Evolutionary conservation across 176 grass and related monocot species (phyloP), one percentile per base, ranked within the genome.

Genomic region (Metroxylon sagu): DNA sequence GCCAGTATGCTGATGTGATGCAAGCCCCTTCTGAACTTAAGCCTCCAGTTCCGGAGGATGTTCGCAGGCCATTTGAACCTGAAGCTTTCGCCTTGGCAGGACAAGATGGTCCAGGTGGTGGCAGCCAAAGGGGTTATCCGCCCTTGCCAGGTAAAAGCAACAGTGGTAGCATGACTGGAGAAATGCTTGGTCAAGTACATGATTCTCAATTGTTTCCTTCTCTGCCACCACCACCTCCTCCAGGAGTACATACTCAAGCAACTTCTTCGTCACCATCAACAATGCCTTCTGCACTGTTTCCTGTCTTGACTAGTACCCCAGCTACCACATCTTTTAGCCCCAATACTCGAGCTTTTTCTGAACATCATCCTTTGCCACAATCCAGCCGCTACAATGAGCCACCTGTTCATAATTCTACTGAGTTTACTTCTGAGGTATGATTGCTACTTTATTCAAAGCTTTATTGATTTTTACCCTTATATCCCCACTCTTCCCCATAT

Each of bases 221-320:
- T 56, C 26, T 29, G 29, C 61, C 60, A 4, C 80, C 61, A 6
- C 65, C 72, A 19, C 49, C 71, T 29, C 68, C 76, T 23, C 69
- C 80, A 19, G 54, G 65, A 50, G 55, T 68, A 29, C 59, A 74
- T 23, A 61, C 56, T 25, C 52, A 35, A 57, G 43, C 57, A 26
- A 27, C 64, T 21, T 77, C 69, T 39, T 80, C 80, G 21, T 23
- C 21, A 65, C 28, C n/a, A 6, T 70, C 14, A 12, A 26, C 48
- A 49, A 61, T 48, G 29, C 61, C 67, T 73, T 60, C 62, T 0
- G 62, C 73, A 2, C 50, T 86, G 79, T 89, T 95, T 81, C 90
- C 90, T 73, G 76, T 95, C 50, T 64, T 79, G 48, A 53, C 73
- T 1, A 64, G 59, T 59, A 66, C 76, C 70, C 55, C 60, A 26